phyloP scores from a whole-genome alignment of 148 eudicot species.

The Rhododendron henanense region DNA sequence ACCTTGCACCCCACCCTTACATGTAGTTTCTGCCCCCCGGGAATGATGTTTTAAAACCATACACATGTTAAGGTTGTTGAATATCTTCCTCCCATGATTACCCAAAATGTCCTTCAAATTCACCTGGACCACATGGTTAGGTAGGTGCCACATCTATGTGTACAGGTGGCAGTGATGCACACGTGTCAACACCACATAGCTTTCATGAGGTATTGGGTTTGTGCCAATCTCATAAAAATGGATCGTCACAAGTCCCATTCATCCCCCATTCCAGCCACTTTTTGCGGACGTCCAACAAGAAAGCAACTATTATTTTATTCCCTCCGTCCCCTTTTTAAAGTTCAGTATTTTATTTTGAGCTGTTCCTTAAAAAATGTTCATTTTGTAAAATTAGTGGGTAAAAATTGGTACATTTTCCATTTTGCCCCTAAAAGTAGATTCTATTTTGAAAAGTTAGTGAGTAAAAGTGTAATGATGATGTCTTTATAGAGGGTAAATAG shows the following conservation, averaged over 20 bases:
- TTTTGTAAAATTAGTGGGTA: too few relatives aligned
- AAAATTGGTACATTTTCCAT: too few relatives aligned
- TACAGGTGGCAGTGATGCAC: background rate
- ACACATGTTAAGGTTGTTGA: background rate
- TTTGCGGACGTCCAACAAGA: background rate
- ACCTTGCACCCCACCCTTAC: too few relatives aligned
- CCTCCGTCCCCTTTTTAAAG: too few relatives aligned
- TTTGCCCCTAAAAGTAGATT: too few relatives aligned
- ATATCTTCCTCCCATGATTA: background rate
- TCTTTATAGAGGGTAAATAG: too few relatives aligned
- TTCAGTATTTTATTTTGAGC: too few relatives aligned
- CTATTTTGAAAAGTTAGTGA: too few relatives aligned
- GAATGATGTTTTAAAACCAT: too few relatives aligned
- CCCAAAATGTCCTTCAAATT: background rate
- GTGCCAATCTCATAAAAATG: background rate
- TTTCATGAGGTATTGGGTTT: background rate
- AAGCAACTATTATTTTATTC: background rate
- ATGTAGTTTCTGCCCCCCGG: too few relatives aligned
- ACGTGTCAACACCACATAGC: background rate
- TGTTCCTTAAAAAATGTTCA: too few relatives aligned
- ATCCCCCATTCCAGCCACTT: background rate
- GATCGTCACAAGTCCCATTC: background rate
- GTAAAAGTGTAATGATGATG: too few relatives aligned
- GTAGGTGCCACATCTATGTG: background rate
- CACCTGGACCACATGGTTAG: background rate